Conservation (phyloP, 1,284 basidiomycete genomes). For the Microbotryum lychnidis-dioicae region DNA sequence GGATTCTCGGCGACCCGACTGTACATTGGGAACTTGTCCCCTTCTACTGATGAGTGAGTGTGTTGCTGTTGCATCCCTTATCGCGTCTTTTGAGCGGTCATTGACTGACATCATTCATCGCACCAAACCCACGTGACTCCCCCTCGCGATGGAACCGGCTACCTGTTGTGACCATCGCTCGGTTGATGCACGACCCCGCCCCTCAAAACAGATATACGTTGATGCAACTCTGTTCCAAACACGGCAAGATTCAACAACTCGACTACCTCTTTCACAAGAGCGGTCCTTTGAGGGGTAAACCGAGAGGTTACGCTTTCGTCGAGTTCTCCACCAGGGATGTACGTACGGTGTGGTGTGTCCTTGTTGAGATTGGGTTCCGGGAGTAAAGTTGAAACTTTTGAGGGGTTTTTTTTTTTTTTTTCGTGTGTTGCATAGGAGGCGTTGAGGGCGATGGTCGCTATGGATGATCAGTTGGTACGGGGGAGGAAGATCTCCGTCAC, state of each 20-base stretch:
- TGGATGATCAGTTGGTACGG: slow-evolving; percentile 71
- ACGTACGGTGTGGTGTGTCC: slow-evolving; percentile 43
- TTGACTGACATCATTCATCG: not conserved
- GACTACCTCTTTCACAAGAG: slow-evolving; percentile 94
- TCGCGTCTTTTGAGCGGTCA: not conserved
- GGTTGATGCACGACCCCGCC: too few species aligned
- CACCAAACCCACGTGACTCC: not conserved
- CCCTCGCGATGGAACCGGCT: not conserved
- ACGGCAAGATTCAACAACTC: slow-evolving; percentile 81
- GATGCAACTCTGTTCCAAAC: slow-evolving; percentile 80
- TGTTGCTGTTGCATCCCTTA: not conserved
- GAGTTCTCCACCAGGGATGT: slow-evolving; percentile 64
- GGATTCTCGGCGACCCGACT: slow-evolving; percentile 46
- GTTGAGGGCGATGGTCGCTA: slow-evolving; percentile 60
- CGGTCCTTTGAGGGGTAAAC: slow-evolving; percentile 79
- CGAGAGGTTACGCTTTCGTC: slow-evolving; percentile 88
- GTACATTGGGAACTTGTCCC: slow-evolving; percentile 84
- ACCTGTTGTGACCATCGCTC: too few species aligned
- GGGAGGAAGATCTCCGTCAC: slow-evolving; percentile 83
- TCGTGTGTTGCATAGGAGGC: slow-evolving; percentile 58
- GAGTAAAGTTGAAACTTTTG: too few species aligned
- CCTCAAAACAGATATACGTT: slow-evolving; percentile 53
- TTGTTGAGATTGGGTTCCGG: too few species aligned
- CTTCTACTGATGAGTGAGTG: slow-evolving; percentile 75
- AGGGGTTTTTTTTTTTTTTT: too few species aligned